Percentiles rank a stretch among this genome's conserved stretches.
Evolutionary conservation across 495 filamentous ascomycete species (phyloP).

Genomic region (Amphirosellinia nigrospora): DNA sequence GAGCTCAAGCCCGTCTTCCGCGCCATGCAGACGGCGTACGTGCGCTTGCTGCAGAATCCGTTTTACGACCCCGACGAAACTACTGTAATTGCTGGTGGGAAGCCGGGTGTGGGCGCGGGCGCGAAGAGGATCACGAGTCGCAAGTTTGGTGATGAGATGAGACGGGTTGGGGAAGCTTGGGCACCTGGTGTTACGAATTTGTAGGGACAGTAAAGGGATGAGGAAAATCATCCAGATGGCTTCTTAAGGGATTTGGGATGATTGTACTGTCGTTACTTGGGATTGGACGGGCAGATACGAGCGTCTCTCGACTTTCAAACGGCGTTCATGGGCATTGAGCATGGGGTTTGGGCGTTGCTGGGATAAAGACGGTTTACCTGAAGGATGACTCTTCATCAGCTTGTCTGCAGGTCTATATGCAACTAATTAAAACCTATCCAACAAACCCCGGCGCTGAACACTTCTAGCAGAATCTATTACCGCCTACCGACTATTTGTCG

Average conservation of each 20-base stretch:
- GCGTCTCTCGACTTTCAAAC: neutral
- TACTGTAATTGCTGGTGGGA: constrained; percentile 41
- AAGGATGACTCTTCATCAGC: neutral
- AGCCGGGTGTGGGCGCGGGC: constrained; percentile 47
- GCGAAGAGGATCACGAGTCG: constrained; percentile 77
- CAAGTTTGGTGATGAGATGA: constrained; percentile 81
- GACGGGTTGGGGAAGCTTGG: constrained; percentile 79
- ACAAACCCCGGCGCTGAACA: neutral
- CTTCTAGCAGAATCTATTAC: neutral
- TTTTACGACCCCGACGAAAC: constrained; percentile 93
- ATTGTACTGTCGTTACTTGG: neutral
- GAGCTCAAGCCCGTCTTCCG: constrained; percentile 88
- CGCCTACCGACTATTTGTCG: neutral
- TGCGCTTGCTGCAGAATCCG: constrained; percentile 87
- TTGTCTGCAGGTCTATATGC: constrained; percentile 9
- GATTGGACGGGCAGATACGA: neutral
- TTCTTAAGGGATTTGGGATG: neutral
- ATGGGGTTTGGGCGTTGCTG: constrained; percentile 27
- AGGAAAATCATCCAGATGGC: neutral
- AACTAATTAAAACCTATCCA: constrained; percentile 19
- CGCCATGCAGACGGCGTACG: constrained; percentile 89
- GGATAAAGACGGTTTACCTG: neutral
- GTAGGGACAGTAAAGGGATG: constrained; percentile 27
- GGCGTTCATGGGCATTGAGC: constrained; percentile 29
- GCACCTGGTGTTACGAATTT: constrained; percentile 58